Evolutionary conservation across 208 protist genomes (phyloP).

Genomic region (Trypanosoma mega): DNA sequence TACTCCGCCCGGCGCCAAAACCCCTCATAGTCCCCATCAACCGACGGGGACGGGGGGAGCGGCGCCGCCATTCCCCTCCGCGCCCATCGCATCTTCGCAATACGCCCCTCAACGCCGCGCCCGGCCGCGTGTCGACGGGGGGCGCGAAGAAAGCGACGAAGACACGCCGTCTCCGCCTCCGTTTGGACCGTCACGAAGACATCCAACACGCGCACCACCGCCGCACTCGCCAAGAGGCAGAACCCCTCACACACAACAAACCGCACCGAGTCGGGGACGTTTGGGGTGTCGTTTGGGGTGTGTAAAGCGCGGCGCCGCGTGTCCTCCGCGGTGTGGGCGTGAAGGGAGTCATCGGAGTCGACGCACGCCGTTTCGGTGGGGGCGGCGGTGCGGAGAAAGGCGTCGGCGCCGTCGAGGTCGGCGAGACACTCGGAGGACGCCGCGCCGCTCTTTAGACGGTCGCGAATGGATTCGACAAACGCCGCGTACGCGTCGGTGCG

Average conservation of each 20-base stretch:
- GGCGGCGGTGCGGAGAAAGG: too few species aligned
- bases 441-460: too few species aligned
- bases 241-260: constrained; percentile 64
- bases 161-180: constrained; percentile 50
- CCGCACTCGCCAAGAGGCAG: constrained; percentile 33
- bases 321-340: constrained; percentile 44
- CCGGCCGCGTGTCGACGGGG: constrained; percentile 33
- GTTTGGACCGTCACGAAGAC: constrained; percentile 32
- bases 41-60: constrained; percentile 15
- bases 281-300: not conserved
- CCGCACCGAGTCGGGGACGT: constrained; percentile 3
- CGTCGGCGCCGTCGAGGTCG: too few species aligned
- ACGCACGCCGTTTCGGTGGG: too few species aligned
- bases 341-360: constrained; percentile 32
- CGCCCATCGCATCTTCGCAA: constrained; percentile 6
- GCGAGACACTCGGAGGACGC: too few species aligned
- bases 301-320: constrained; percentile 6
- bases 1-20: constrained; percentile 27
- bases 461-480: constrained; percentile 4
- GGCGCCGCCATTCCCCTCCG: too few species aligned
- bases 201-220: constrained; percentile 30
- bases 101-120: constrained; percentile 29
- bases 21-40: constrained; percentile 10
- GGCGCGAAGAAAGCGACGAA: constrained; percentile 52
- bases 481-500: constrained; percentile 20